Base-by-base conservation (phyloP, 2,329 filamentous ascomycete species). In the Fusarium aywerte region DNA sequence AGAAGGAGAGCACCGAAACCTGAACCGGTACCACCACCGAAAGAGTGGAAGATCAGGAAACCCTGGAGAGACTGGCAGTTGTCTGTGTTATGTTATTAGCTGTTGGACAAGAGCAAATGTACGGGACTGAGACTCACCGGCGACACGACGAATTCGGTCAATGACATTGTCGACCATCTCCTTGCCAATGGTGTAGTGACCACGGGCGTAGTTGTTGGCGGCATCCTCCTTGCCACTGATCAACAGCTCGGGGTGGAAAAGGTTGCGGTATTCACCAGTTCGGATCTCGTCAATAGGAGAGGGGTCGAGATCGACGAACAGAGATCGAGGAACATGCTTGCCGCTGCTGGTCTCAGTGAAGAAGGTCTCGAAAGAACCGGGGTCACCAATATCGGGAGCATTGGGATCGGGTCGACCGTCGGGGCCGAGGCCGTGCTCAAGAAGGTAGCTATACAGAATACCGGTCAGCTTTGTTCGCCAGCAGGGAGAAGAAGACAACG, bases 41-140 rank as follows among this genome's bases (percentile, higher is more conserved):
- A 98, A 62, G 95, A 98, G 90, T 99, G 96, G 92, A 98, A 98
- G 79, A 99, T 94, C 73, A 98, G 88, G 91, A 99, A 99, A 68
- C 89, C 89, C 78, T 91, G 89, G 52, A 92, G 88, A 42, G 85
- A 90, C 70, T 86, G 84, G 84, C 89, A 91, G 84, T 90, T 91
- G 80, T 91, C 89, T 90, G 65, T 53, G 15, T 45, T 21, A 16
- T 47, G 21, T 25, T 33, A 27, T 58, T 53, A 77, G 70, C 55
- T 53, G 16, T 36, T 43, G 49, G 44, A 47, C 27, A 16, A 44
- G 27, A 49, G 21, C 32, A 38, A 42, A 32, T 56, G 32, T n/a
- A 31, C 4, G 15, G 29, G 5, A 36, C 7, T 18, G 16, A 27
- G 47, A 77, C 86, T 76, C 77, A 90, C 89, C 89, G 76, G 85